A percentile compares a stretch with the other conserved stretches of the same genome.
These are phyloP conservation scores for Penicillium corylophilum DNA, from an alignment of 2,329 filamentous ascomycete species.

Conservation along the genomic window DNA sequence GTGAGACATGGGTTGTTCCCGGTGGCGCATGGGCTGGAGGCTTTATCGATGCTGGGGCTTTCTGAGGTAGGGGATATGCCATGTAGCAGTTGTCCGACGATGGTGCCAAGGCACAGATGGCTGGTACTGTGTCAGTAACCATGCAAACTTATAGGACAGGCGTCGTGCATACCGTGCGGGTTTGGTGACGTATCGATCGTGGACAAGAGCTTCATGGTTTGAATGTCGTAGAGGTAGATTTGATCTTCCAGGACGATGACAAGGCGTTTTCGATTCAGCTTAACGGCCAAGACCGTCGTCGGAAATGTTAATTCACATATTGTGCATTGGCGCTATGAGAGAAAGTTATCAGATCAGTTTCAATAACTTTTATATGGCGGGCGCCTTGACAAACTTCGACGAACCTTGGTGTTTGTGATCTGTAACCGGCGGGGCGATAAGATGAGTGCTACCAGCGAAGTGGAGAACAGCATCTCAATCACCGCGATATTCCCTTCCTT, in stretches of 20 bases:
- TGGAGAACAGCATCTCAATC: constrained; percentile 98
- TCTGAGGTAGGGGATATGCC: constrained; percentile 82
- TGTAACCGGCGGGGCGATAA: constrained; percentile 87
- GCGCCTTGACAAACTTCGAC: constrained; percentile 24
- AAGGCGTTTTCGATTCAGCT: constrained; percentile 88
- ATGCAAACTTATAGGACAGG: neutral
- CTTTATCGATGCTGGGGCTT: constrained; percentile 53
- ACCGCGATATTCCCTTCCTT: constrained; percentile 94
- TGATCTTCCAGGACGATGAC: constrained; percentile 93
- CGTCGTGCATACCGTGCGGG: constrained; percentile 59
- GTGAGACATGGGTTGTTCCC: constrained; percentile 67
- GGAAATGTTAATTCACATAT: constrained; percentile 99
- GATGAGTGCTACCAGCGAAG: constrained; percentile 90
- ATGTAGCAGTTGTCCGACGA: constrained; percentile 96
- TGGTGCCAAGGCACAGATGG: constrained; percentile 88
- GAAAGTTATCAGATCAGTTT: constrained; percentile 4
- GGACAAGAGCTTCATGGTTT: constrained; percentile 93
- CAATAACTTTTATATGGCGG: constrained; percentile 1
- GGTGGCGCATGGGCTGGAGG: constrained; percentile 82
- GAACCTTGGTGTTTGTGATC: constrained; percentile 95
- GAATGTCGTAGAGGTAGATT: constrained; percentile 98
- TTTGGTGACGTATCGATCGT: constrained; percentile 95
- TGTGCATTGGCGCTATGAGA: constrained; percentile 65
- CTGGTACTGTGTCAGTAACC: constrained; percentile 38
- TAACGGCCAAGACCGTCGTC: constrained; percentile 90